Percentiles rank a stretch among this genome's conserved stretches.
These are phyloP conservation scores for Chlamydomonas sphaeroides DNA, from an alignment of 139 green algal species.

Conservation along the genomic window DNA sequence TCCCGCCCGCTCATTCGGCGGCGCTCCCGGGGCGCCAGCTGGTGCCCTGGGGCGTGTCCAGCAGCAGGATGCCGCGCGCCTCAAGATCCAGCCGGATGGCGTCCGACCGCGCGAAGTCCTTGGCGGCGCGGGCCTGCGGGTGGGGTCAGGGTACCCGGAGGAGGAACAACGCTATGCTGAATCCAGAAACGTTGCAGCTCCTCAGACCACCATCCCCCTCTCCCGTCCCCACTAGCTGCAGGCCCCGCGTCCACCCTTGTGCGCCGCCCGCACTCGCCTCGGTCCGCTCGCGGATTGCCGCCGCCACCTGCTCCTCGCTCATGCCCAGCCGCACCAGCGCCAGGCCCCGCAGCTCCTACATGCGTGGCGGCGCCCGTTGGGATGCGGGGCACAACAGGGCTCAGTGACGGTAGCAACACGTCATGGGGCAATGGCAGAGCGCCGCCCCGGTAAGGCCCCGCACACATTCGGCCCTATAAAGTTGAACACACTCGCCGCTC, in stretches of 20 bases:
- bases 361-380: too few species aligned
- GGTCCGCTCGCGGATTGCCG: conserved; percentile 60
- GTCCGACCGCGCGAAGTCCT: conserved; percentile 86
- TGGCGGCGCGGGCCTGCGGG: conserved; percentile 66
- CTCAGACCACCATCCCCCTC: background rate
- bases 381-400: too few species aligned
- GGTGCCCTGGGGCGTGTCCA: conserved; percentile 80
- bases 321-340: conserved; percentile 79
- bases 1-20: conserved; percentile 2
- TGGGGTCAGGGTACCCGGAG: too few species aligned
- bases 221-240: background rate
- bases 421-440: too few species aligned
- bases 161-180: too few species aligned
- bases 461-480: too few species aligned
- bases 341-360: conserved; percentile 73
- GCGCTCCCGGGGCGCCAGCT: conserved; percentile 70
- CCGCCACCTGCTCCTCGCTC: conserved; percentile 72
- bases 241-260: too few species aligned
- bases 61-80: conserved; percentile 73
- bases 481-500: too few species aligned
- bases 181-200: background rate
- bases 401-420: too few species aligned
- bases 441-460: too few species aligned
- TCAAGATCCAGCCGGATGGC: conserved; percentile 68
- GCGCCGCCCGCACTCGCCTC: conserved; percentile 12